Evolutionary conservation across 164 flowering plant species (phyloP), one percentile per base, ranked within the genome.

Genomic region (Euptelea pleiosperma): DNA sequence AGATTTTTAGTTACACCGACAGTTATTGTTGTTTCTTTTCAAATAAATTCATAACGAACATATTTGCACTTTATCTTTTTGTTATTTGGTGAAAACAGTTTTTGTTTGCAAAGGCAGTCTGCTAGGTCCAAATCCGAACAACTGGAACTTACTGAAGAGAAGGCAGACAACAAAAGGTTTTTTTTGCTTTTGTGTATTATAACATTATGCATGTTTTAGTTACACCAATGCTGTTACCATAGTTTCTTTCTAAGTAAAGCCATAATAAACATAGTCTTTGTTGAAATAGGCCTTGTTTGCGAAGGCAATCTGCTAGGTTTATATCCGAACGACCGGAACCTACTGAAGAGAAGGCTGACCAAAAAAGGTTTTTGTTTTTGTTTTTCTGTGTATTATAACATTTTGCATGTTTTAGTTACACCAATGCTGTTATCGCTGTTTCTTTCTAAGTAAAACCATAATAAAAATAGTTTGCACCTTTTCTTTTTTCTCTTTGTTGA

Each of bases 271-370:
- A 11, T n/a, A 14, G 10, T 9, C 36, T 35, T 43, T 28, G 39
- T 59, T 41, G 59, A 3, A 40, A 3, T 69, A 79, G 85, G 75
- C 75, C 60, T n/a, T 48, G 52, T 48, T 28, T 48, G 21, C 31
- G 52, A 48, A 48, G 52, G 52, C 16, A 15, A 48, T 48, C 52
- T 28, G 11, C 52, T 28, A 16, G 21, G 34, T 29, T 48, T 48
- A 48, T 4, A 6, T 8, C 52, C 14, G 33, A 26, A n/a, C 33
- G 15, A 7, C 35, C 18, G 4, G 52, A 48, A 48, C 34, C 34
- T 28, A 48, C 35, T 48, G 35, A 26, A 26, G 52, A 48, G 25
- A 28, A 48, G 34, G 52, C 34, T 48, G 52, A 48, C 15, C 4
- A 30, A 18, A 48, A 48, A 48, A 48, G 52, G 52, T 48, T 10